Conservation (phyloP, 495 filamentous ascomycete species). For the Lophiotrema nucula region DNA sequence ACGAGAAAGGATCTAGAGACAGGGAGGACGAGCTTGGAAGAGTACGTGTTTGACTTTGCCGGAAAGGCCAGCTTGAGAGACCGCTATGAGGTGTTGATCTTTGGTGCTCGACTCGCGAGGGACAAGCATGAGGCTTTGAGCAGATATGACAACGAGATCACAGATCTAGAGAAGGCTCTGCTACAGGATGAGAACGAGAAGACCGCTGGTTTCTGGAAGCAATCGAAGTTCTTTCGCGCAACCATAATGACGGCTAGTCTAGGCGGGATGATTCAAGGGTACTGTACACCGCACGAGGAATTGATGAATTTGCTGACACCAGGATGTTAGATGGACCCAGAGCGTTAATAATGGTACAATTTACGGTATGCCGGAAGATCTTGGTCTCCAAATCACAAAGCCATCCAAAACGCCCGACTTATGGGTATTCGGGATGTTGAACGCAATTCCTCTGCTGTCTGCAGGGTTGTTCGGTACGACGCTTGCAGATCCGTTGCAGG, state of each 20-base stretch:
- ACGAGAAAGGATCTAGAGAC: not conserved
- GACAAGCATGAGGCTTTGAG: conserved; percentile 17
- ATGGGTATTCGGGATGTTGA: conserved; percentile 15
- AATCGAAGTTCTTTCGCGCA: conserved; percentile 16
- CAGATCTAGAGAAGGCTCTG: not conserved
- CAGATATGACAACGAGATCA: conserved; percentile 9
- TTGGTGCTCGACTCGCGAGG: conserved; percentile 13
- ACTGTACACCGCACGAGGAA: too few relatives aligned
- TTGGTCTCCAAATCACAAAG: conserved; percentile 2
- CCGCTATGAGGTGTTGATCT: conserved; percentile 1
- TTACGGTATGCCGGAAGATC: conserved; percentile 11
- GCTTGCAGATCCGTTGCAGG: conserved; percentile 11
- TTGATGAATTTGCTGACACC: not conserved
- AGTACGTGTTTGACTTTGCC: conserved; percentile 11
- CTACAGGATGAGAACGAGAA: not conserved
- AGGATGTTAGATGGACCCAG: not conserved
- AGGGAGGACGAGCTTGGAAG: conserved; percentile 2
- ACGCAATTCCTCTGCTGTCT: conserved; percentile 9
- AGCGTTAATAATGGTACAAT: conserved; percentile 5
- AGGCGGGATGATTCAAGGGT: conserved; percentile 8
- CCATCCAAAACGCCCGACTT: not conserved
- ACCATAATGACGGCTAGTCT: conserved; percentile 13
- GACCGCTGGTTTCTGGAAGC: conserved; percentile 13
- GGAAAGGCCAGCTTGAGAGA: not conserved
- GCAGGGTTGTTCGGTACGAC: conserved; percentile 11